Evolutionary conservation across 2,329 filamentous ascomycete genomes (phyloP).

Genomic region (Pseudogymnoascus sp.): DNA sequence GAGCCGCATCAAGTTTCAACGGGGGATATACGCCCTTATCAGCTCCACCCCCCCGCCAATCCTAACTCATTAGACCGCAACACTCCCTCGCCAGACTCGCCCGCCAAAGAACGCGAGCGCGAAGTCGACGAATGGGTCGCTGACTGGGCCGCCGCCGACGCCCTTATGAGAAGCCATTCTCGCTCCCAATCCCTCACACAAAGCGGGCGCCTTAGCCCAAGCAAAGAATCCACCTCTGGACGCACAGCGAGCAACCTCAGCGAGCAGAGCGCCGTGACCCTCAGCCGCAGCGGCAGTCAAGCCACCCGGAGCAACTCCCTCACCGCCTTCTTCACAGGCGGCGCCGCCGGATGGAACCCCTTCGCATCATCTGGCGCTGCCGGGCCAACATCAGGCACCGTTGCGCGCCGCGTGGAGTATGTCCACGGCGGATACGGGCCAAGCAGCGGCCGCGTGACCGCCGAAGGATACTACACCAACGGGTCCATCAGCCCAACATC

Average conservation of each 20-base stretch:
- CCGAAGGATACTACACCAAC: neutral
- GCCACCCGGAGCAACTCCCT: conserved; percentile 5
- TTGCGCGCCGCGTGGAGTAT: neutral
- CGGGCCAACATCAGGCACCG: neutral
- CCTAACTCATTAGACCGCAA: conserved; percentile 12
- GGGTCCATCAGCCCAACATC: neutral
- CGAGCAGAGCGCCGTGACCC: conserved; percentile 25
- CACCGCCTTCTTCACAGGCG: conserved; percentile 8
- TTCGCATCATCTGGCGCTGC: neutral
- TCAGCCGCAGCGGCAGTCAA: conserved; percentile 16
- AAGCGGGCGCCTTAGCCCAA: conserved; percentile 26
- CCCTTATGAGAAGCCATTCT: conserved; percentile 24
- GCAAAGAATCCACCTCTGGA: conserved; percentile 20
- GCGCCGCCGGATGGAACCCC: conserved; percentile 16
- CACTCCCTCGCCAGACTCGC: conserved; percentile 16
- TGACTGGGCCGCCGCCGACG: conserved; percentile 31
- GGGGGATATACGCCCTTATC: conserved; percentile 15
- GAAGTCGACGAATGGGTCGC: conserved; percentile 31
- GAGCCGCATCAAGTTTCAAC: conserved; percentile 10
- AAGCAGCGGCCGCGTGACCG: neutral
- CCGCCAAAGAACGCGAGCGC: conserved; percentile 24
- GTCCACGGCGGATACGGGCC: neutral
- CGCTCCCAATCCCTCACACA: conserved; percentile 20
- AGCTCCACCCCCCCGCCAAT: conserved; percentile 23
- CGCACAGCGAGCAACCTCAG: conserved; percentile 30